Evolutionary conservation across 768 basidiomycete species (phyloP), one percentile per base, ranked within the genome.

Genomic region (Leccinum longicurvipes): DNA sequence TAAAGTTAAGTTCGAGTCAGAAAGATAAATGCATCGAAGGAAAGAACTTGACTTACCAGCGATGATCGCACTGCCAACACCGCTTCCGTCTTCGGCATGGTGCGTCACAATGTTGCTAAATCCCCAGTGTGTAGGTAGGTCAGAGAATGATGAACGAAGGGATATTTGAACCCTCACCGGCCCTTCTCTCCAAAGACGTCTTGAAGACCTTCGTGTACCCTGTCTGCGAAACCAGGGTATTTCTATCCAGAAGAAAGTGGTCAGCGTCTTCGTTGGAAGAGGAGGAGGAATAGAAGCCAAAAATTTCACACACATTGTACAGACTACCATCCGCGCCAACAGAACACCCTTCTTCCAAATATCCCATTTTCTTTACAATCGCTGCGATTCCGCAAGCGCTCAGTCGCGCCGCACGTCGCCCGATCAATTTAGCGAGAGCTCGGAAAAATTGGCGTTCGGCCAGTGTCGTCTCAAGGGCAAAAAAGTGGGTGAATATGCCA

Each of bases 361-460:
- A 92, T 0, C 87, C 90, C 85, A 91, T 95, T 80, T 93, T 97
- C 74, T 86, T 85, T 52, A 95, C 96, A 64, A 99, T 91, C 10
- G 97, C 91, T 3, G 94, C 96, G 63, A 99, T 98, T 59, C 97
- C 96, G 66, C 96, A 99, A 0, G 96, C 84, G 39, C 91, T 93
- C 36, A 98, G 73, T 19, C 96, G 79, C 11, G 96, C 97, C 0
- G 96, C 92, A 21, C 96, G 86, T 28, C 87, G 81, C 23, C 93
- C 93, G 39, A 95, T 91, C 50, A 97, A 80, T 65, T 87, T 87
- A 1, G 96, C 92, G 34, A 98, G 84, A 3, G 91, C 87, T 50
- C 91, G 85, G 89, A 99, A 96, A 79, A 99, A 98, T 67, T 96
- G 91, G 24, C 96, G 88, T 73, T 99, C 96, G 7, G 93, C 92